phyloP scores from a whole-genome alignment of 2,329 filamentous ascomycete genomes.

The Xylariales sp. region DNA sequence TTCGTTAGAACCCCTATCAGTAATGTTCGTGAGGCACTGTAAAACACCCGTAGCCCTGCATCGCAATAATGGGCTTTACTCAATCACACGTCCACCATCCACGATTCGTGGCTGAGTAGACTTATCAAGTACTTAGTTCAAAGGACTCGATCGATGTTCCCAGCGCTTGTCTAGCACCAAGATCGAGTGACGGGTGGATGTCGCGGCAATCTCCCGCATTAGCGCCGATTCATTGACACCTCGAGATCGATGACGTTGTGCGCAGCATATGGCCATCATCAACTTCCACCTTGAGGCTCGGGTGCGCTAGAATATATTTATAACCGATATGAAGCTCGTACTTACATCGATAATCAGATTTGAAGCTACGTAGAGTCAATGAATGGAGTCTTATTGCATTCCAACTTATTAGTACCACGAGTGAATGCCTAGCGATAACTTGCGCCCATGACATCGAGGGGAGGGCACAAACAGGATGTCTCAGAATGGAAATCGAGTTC shows the following conservation, averaged over 20 bases:
- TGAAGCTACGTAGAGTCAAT: background rate
- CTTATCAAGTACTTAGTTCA: too few species aligned
- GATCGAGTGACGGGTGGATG: background rate
- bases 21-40: too few species aligned
- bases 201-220: constrained; percentile 8
- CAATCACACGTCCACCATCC: background rate
- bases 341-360: background rate
- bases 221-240: constrained; percentile 14
- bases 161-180: background rate
- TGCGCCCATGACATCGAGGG: constrained; percentile 40
- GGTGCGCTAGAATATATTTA: background rate
- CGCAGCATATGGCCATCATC: constrained; percentile 25
- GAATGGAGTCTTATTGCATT: background rate
- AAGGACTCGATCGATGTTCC: background rate
- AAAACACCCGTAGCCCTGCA: too few species aligned
- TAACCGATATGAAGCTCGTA: too few species aligned
- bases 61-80: too few species aligned
- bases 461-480: constrained; percentile 41
- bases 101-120: too few species aligned
- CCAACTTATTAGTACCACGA: background rate
- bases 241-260: constrained; percentile 38
- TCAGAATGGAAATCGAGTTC: constrained; percentile 35
- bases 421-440: constrained; percentile 32
- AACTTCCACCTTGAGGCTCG: background rate
- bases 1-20: too few species aligned